A percentile compares a stretch with the other conserved stretches of the same genome.
Conservation (phyloP, 1,284 basidiomycete genomes). For the Microbotryum intermedium region DNA sequence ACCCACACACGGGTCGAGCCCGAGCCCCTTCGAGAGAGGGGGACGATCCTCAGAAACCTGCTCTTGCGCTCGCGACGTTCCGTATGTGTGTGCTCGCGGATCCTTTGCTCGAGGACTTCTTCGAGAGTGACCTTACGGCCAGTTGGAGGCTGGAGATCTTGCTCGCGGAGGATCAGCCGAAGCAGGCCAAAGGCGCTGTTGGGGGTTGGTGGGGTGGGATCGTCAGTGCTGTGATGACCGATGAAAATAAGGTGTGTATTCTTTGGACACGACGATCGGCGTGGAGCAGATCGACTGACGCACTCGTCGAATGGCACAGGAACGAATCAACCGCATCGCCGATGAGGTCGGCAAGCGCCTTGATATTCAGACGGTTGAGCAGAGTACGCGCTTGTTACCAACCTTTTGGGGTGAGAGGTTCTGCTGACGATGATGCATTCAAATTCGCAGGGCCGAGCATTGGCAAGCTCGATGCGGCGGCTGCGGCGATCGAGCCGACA, state of each 20-base stretch:
- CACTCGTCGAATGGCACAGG: not conserved
- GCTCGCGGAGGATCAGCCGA: slow-evolving; percentile 47
- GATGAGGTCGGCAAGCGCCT: slow-evolving; percentile 89
- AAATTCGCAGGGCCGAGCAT: slow-evolving; percentile 58
- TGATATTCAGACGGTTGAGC: slow-evolving; percentile 49
- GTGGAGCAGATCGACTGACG: slow-evolving; percentile 13
- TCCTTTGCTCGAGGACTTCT: slow-evolving; percentile 88
- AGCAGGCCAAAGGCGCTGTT: slow-evolving; percentile 39
- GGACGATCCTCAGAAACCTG: slow-evolving; percentile 31
- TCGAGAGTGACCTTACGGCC: slow-evolving; percentile 74
- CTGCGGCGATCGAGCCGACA: slow-evolving; percentile 65
- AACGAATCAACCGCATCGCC: slow-evolving; percentile 49
- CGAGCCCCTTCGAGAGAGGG: not conserved
- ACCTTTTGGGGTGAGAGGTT: not conserved
- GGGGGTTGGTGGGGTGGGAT: slow-evolving; percentile 50
- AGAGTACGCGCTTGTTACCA: slow-evolving; percentile 10
- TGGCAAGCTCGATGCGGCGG: slow-evolving; percentile 61
- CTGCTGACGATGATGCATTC: too few species aligned
- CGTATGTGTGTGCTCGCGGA: slow-evolving; percentile 95
- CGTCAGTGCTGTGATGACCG: slow-evolving; percentile 77
- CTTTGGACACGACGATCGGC: not conserved
- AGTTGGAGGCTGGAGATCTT: slow-evolving; percentile 76
- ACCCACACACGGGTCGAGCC: not conserved
- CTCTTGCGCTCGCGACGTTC: slow-evolving; percentile 55
- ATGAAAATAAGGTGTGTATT: slow-evolving; percentile 72